These are phyloP conservation scores for Protomyces inouyei DNA, from an alignment of 1,139 yeast genomes.

Conservation along the genomic window DNA sequence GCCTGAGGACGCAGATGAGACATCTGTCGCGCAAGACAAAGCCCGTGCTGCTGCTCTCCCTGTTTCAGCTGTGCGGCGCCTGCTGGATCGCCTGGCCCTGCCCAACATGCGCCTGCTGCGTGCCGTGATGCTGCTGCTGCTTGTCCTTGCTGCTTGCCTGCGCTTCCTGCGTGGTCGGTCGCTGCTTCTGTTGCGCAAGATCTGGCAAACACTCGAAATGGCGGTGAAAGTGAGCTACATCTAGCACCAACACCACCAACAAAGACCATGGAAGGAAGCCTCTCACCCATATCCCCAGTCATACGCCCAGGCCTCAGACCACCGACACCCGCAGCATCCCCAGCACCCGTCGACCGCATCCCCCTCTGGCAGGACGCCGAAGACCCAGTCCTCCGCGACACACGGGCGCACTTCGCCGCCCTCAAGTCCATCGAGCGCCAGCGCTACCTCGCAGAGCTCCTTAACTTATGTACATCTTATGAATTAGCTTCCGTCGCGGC, in stretches of 20 bases:
- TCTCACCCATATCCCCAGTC: not conserved
- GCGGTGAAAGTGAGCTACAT: slow-evolving; percentile 16
- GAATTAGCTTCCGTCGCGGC: slow-evolving; percentile 70
- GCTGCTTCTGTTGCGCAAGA: no score
- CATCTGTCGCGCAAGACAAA: not conserved
- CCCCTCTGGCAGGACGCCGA: slow-evolving; percentile 23
- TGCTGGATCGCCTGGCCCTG: not conserved
- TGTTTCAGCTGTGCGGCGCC: slow-evolving; percentile 1
- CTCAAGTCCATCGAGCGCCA: slow-evolving; percentile 29
- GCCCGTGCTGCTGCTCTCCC: not conserved
- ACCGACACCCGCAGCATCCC: slow-evolving; percentile 38
- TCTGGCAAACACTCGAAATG: not conserved
- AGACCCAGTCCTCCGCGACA: slow-evolving; percentile 24
- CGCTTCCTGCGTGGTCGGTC: no score
- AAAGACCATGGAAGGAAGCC: no score
- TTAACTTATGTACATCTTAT: slow-evolving; percentile 44
- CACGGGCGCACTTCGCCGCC: slow-evolving; percentile 30
- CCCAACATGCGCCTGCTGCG: slow-evolving; percentile 7
- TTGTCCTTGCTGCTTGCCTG: slow-evolving; percentile 4
- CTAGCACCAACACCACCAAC: not conserved
- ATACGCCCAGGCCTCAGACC: slow-evolving; percentile 3
- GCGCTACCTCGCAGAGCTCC: slow-evolving; percentile 36
- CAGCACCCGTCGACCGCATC: slow-evolving; percentile 32
- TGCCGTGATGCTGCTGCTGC: slow-evolving; percentile 6
- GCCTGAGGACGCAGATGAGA: not conserved